These are phyloP conservation scores for Alternaria gaisen DNA, from an alignment of 2,329 filamentous ascomycete genomes.

Conservation along the genomic window DNA sequence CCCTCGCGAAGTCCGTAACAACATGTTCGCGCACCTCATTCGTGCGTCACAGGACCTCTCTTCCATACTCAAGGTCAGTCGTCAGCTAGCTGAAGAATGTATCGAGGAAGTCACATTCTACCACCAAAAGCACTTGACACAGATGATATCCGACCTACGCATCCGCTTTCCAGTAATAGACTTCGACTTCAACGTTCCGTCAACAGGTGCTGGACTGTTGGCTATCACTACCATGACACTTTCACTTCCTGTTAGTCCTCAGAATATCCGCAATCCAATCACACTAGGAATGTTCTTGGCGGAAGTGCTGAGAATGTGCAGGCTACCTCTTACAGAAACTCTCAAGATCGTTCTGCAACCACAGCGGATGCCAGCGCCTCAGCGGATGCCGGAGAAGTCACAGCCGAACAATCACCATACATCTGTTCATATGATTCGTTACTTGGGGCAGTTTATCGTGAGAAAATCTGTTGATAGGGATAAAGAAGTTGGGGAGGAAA, in stretches of 20 bases:
- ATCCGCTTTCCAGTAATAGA: background rate
- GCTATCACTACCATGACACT: background rate
- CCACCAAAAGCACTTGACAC: background rate
- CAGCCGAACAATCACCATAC: background rate
- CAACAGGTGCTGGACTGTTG: background rate
- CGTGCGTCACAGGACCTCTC: background rate
- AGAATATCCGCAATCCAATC: background rate
- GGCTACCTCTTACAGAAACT: background rate
- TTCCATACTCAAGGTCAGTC: background rate
- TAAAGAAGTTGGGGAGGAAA: background rate
- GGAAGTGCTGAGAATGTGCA: background rate
- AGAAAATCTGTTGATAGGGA: background rate
- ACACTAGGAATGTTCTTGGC: background rate
- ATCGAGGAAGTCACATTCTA: background rate
- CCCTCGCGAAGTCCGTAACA: background rate
- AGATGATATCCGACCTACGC: background rate
- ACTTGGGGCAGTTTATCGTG: background rate
- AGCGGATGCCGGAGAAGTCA: background rate
- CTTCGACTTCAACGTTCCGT: background rate
- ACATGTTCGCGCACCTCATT: background rate
- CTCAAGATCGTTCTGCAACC: background rate
- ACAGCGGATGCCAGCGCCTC: background rate
- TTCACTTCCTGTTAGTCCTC: background rate
- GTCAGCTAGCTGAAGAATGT: background rate
- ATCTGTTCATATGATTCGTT: background rate